Conservation (phyloP, 148 eudicot species). For the Polygonum aviculare region DNA sequence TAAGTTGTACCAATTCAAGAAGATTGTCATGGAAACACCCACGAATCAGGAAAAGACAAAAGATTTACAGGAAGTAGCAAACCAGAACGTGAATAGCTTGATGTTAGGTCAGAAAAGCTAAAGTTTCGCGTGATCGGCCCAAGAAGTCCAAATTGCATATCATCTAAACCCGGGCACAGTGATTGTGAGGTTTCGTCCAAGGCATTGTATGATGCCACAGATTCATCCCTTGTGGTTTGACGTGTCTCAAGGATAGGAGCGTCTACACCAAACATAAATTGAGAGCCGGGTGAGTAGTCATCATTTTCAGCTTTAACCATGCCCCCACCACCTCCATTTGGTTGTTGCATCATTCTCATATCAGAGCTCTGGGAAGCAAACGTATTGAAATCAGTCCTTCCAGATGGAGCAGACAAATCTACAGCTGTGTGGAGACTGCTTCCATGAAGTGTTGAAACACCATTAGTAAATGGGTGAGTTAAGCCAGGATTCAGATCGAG, state of each 20-base stretch:
- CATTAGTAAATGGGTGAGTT: constrained; percentile 37
- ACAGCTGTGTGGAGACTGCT: constrained; percentile 4
- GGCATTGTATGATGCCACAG: constrained; percentile 3
- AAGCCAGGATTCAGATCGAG: constrained; percentile 29
- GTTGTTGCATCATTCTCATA: constrained; percentile 9
- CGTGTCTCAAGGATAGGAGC: constrained; percentile 1
- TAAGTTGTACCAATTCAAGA: not conserved
- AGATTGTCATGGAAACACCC: not conserved
- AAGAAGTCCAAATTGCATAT: constrained; percentile 4
- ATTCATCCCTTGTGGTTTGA: not conserved
- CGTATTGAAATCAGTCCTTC: constrained; percentile 5
- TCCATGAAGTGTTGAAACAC: constrained; percentile 31
- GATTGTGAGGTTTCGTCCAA: constrained; percentile 8
- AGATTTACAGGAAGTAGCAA: not conserved
- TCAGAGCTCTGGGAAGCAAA: constrained; percentile 9
- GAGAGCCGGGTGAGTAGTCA: not conserved
- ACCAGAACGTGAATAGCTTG: constrained; percentile 10
- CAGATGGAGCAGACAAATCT: constrained; percentile 7
- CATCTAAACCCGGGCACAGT: constrained; percentile 7
- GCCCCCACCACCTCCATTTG: not conserved
- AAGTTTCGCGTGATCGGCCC: constrained; percentile 7
- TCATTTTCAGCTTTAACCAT: constrained; percentile 9
- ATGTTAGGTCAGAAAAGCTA: constrained; percentile 7
- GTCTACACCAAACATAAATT: constrained; percentile 5
- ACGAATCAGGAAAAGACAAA: not conserved